These are phyloP conservation scores for Cyclotella distinguenda DNA, from an alignment of 108 stramenopile genomes.

Conservation along the genomic window DNA sequence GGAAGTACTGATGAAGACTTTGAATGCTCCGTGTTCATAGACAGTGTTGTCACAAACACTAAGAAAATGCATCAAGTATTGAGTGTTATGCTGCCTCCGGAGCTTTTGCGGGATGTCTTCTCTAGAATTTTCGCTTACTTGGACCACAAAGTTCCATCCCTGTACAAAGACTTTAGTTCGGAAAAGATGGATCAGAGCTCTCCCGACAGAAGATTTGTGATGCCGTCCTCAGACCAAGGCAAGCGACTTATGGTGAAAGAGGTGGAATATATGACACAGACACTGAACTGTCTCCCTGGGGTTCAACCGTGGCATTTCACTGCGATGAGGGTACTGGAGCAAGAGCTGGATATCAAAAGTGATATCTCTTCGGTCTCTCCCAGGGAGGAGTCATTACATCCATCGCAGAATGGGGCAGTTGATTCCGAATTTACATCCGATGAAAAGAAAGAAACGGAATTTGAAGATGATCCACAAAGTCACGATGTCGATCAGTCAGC, in stretches of 20 bases:
- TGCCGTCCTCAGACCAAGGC: conserved; percentile 72
- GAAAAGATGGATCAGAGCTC: conserved; percentile 6
- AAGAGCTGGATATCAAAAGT: conserved; percentile 55
- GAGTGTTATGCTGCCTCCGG: conserved; percentile 77
- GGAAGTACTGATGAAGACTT: conserved; percentile 15
- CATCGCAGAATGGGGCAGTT: not conserved
- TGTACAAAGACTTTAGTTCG: conserved; percentile 53
- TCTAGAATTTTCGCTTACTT: conserved; percentile 89
- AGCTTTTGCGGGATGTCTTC: conserved; percentile 93
- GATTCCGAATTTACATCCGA: conserved; percentile 4
- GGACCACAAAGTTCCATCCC: conserved; percentile 73
- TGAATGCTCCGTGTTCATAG: conserved; percentile 80
- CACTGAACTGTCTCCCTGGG: conserved; percentile 65
- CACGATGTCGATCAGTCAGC: not conserved
- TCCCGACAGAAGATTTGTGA: conserved; percentile 43
- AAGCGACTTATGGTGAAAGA: conserved; percentile 71
- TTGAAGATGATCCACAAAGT: not conserved
- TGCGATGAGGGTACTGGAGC: conserved; percentile 64
- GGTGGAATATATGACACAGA: conserved; percentile 60
- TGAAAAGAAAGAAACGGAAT: conserved; percentile 29
- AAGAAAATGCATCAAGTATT: conserved; percentile 95
- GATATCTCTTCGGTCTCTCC: too few relatives aligned
- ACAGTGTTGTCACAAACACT: conserved; percentile 84
- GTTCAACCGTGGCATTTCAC: conserved; percentile 86
- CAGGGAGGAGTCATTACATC: conserved; percentile 5